phyloP scores from a whole-genome alignment of 169 alveolate genomes.

The Plasmodium cynomolgi region DNA sequence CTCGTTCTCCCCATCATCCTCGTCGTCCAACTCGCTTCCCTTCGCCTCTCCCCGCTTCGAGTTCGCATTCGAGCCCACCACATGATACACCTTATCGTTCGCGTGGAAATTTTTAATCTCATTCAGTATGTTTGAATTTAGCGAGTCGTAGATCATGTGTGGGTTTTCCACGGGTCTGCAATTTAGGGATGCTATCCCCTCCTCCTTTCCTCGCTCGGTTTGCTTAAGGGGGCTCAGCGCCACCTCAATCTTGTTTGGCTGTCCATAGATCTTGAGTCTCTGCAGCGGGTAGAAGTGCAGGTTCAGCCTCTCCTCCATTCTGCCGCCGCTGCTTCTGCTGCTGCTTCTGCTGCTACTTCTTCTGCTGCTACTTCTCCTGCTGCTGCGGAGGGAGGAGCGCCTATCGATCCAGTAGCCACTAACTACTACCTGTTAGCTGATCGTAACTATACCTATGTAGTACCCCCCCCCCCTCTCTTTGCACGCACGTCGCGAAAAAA shows the following conservation, averaged over 20 bases:
- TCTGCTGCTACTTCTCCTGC: background rate
- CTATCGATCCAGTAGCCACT: background rate
- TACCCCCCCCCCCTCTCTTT: background rate
- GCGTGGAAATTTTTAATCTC: slow-evolving; percentile 45
- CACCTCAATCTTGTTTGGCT: slow-evolving; percentile 40
- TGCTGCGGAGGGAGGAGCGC: background rate
- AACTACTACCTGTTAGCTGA: background rate
- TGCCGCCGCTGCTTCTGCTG: background rate
- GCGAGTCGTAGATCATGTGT: slow-evolving; percentile 43
- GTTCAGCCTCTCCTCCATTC: slow-evolving; percentile 63
- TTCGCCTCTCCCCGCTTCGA: background rate
- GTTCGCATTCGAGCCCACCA: background rate
- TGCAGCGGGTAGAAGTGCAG: slow-evolving; percentile 45
- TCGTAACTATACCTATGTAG: background rate
- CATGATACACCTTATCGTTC: slow-evolving; percentile 1
- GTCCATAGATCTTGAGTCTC: slow-evolving; percentile 21
- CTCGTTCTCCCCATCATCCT: background rate
- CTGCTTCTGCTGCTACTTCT: background rate
- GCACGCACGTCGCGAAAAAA: background rate
- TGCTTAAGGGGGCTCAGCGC: background rate
- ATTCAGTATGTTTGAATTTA: slow-evolving; percentile 33
- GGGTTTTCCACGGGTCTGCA: slow-evolving; percentile 30
- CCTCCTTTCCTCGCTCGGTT: background rate
- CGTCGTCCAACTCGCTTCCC: background rate
- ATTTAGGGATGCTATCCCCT: background rate